Conservation (phyloP, 164 flowering plant species). For the Vitis rotundifolia region DNA sequence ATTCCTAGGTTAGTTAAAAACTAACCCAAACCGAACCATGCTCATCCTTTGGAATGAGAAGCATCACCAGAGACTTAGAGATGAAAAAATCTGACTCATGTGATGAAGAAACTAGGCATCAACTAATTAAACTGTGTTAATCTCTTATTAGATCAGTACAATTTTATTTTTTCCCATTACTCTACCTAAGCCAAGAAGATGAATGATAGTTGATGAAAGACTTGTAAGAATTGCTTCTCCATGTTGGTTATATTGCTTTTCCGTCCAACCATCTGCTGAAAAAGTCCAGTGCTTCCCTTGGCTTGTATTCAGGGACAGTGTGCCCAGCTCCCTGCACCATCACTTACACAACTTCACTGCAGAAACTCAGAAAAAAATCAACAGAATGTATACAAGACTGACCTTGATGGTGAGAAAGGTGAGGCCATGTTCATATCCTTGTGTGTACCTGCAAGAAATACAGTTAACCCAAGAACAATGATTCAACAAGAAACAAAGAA, state of each 20-base stretch:
- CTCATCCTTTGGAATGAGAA: too few species aligned
- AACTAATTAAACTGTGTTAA: too few species aligned
- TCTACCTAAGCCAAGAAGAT: neutral
- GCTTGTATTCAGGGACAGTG: constrained; percentile 88
- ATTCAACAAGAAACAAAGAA: neutral
- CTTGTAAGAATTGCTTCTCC: neutral
- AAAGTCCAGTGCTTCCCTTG: constrained; percentile 66
- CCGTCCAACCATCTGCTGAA: constrained; percentile 64
- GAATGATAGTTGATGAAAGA: neutral
- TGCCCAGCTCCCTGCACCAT: constrained; percentile 80
- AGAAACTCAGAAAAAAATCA: neutral
- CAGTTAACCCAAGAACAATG: too few species aligned
- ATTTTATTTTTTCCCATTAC: too few species aligned
- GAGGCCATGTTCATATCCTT: constrained; percentile 44
- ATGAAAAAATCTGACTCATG: too few species aligned
- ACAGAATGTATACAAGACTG: neutral
- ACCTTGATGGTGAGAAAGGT: constrained; percentile 60
- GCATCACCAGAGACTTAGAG: too few species aligned
- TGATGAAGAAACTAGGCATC: too few species aligned
- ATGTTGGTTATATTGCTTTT: constrained; percentile 9
- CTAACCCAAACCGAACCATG: too few species aligned
- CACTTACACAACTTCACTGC: constrained; percentile 6
- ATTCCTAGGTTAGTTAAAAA: too few species aligned
- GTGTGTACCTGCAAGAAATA: constrained; percentile 32
- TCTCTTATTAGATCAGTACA: too few species aligned